phyloP scores from a whole-genome alignment of 176 grass and related monocot species.

The Oryza longistaminata region DNA sequence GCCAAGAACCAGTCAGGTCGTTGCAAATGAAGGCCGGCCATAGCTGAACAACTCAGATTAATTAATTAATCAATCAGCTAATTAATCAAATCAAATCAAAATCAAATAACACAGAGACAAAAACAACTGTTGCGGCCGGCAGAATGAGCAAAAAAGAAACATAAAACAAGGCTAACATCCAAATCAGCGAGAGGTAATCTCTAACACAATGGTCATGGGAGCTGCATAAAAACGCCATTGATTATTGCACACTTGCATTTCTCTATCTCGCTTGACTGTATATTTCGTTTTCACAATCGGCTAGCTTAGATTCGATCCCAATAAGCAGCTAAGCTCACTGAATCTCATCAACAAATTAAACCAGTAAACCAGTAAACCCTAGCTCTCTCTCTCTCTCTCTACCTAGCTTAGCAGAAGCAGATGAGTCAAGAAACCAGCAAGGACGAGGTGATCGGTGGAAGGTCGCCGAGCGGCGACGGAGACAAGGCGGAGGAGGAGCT shows the following conservation, averaged over 20 bases:
- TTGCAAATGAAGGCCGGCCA: not conserved
- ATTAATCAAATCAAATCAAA: not conserved
- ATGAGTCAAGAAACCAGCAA: not conserved
- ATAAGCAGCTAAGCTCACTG: not conserved
- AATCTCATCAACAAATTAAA: too few relatives aligned
- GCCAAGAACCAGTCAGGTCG: not conserved
- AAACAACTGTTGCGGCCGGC: conserved; percentile 25
- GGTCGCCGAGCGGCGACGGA: not conserved
- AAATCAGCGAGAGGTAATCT: not conserved
- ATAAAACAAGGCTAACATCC: conserved; percentile 20
- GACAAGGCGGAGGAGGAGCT: not conserved
- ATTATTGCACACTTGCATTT: not conserved
- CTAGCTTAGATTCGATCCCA: not conserved
- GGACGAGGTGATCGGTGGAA: not conserved
- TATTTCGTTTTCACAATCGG: not conserved
- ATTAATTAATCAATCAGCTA: not conserved
- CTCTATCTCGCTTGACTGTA: not conserved
- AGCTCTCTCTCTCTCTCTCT: not conserved
- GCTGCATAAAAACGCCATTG: not conserved
- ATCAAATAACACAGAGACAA: not conserved
- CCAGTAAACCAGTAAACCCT: not conserved
- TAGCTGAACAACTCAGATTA: not conserved
- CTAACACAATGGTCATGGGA: not conserved
- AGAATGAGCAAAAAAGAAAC: conserved; percentile 24
- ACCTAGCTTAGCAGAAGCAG: not conserved